Base-by-base conservation (phyloP, 2,329 filamentous ascomycete genomes). In the Microdochium bolleyi region DNA sequence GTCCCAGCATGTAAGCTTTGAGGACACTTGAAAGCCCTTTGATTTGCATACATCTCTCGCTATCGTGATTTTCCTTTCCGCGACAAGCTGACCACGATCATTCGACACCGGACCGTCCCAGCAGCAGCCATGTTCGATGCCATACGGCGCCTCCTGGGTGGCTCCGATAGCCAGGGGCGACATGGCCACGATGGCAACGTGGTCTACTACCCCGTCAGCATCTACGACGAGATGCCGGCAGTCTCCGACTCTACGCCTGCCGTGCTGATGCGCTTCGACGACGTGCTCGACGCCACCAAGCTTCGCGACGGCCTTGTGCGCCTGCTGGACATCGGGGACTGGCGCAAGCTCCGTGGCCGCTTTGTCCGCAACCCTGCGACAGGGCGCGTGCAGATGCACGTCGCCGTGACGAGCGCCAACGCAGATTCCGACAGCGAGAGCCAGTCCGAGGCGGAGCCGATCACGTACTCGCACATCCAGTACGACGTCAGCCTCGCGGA, bases 331-430 rank as follows among this genome's bases (percentile, higher is more conserved):
- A 69, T 66, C 8, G 71, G 69, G 1, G 71, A 71, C 32, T 79
- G 75, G 76, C 67, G 65, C 25, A 74, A 74, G 54, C 56, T 79
- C 1, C 74, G 73, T 0, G 76, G 73, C 5, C 67, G 75, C 4
- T 55, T 78, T n/a, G 62, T 73, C 14, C 32, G 63, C 22, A 70
- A 68, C 51, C 71, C 72, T 8, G n/a, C 14, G 34, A 16, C 34
- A 16, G 60, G 22, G 49, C 3, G 24, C n/a, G 8, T 46, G 4
- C n/a, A 7, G 14, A 16, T 46, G 5, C 38, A 16, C 38, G 14
- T 46, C 38, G 46, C 46, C 46, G 7, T 14, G 34, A 3, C 34
- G 7, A 16, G 34, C 5, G 4, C 7, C 7, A 5, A 19, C 34
- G 7, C 34, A 11, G 34, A 8, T 38, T 14, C 30, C 34, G n/a